phyloP scores from a whole-genome alignment of 2,329 filamentous ascomycete species.

The Trichoderma sp. region DNA sequence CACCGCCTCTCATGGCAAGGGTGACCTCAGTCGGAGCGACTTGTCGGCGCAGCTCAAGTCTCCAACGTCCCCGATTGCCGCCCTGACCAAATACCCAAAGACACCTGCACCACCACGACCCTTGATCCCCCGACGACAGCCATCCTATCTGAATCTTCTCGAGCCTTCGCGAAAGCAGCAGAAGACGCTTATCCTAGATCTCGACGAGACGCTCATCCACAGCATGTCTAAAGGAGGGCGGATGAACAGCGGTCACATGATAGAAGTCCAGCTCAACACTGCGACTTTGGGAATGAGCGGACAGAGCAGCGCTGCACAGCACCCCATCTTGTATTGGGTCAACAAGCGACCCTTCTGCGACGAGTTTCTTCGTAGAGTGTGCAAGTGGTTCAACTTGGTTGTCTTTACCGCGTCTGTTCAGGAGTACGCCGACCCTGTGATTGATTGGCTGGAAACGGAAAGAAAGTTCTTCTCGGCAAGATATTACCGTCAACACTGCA shows the following conservation, averaged over 20 bases:
- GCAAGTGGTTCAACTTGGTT: conserved; percentile 97
- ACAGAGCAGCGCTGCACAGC: conserved; percentile 70
- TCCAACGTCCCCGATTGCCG: conserved; percentile 78
- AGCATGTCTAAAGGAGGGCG: conserved; percentile 95
- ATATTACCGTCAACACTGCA: conserved; percentile 97
- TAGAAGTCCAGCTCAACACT: conserved; percentile 87
- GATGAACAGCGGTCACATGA: conserved; percentile 98
- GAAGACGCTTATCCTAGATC: conserved; percentile 92
- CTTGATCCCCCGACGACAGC: conserved; percentile 83
- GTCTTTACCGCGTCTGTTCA: conserved; percentile 97
- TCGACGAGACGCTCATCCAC: conserved; percentile 97
- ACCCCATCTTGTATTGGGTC: conserved; percentile 97
- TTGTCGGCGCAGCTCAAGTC: conserved; percentile 87
- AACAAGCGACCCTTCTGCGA: conserved; percentile 97
- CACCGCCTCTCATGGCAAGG: conserved; percentile 45
- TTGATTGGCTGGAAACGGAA: conserved; percentile 97
- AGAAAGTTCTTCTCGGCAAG: conserved; percentile 92
- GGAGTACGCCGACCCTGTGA: conserved; percentile 97
- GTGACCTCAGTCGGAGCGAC: conserved; percentile 45
- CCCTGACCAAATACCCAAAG: conserved; percentile 85
- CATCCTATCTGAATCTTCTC: conserved; percentile 72
- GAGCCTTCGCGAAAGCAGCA: conserved; percentile 62
- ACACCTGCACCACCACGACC: conserved; percentile 87
- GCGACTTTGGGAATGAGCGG: conserved; percentile 68
- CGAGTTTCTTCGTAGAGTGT: conserved; percentile 87